Percentiles rank a stretch among this genome's conserved stretches.
Evolutionary conservation across 805 yeast species (phyloP).

Genomic region (Monosporozyma yasuniensis): DNA sequence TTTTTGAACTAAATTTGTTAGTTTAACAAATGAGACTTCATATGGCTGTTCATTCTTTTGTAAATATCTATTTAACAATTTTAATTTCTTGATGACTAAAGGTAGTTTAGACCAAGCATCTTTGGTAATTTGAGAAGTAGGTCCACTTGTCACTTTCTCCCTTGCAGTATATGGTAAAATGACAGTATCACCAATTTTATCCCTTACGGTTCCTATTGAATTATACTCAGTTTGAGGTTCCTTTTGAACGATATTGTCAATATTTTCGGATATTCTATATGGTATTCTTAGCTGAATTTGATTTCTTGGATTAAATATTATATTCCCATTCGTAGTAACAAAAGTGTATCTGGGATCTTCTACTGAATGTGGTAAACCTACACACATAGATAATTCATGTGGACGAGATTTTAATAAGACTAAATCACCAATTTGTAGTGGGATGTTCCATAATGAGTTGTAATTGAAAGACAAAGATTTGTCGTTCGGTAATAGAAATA

Average conservation of each 20-base stretch:
- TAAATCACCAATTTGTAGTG: conserved; percentile 45
- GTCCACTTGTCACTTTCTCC: conserved; percentile 25
- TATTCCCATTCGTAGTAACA: conserved; percentile 47
- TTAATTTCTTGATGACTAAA: conserved; percentile 34
- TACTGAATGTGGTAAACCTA: conserved; percentile 40
- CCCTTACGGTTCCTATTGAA: conserved; percentile 27
- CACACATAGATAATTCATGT: conserved; percentile 45
- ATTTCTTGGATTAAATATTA: conserved; percentile 39
- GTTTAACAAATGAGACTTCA: conserved; percentile 32
- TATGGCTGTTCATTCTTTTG: conserved; percentile 36
- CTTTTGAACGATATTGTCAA: conserved; percentile 9
- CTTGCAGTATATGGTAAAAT: conserved; percentile 31
- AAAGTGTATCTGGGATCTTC: conserved; percentile 50
- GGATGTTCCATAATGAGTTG: background rate
- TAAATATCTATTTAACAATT: conserved; percentile 37
- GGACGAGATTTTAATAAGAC: conserved; percentile 43
- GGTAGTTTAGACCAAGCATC: conserved; percentile 36
- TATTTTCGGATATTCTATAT: conserved; percentile 15
- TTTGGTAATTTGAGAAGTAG: conserved; percentile 33
- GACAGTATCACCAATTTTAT: conserved; percentile 19
- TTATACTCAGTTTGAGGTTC: conserved; percentile 20
- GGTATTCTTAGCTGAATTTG: conserved; percentile 48
- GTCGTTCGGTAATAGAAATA: background rate
- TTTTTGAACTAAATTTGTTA: conserved; percentile 30
- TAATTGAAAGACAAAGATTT: background rate